Evolutionary conservation across 495 filamentous ascomycete species (phyloP).

Genomic region (Filosporella fistucella): DNA sequence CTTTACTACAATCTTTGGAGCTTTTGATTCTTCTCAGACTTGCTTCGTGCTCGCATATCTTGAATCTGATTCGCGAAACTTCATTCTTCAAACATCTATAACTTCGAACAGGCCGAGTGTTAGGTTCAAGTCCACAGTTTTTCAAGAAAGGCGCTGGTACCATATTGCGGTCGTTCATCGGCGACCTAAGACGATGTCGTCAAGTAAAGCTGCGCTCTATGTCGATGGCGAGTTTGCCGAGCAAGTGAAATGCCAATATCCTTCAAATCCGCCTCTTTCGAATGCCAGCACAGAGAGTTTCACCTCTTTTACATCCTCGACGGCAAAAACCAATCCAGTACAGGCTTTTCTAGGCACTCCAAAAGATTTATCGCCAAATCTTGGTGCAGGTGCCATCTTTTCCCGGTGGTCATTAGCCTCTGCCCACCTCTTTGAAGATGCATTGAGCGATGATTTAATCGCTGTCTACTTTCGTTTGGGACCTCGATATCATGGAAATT

Average conservation of each 20-base stretch:
- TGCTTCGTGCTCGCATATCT: conserved; percentile 94
- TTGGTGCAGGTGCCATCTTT: conserved; percentile 69
- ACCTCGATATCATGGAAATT: conserved; percentile 88
- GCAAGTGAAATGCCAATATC: conserved; percentile 85
- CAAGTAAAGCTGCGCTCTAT: conserved; percentile 83
- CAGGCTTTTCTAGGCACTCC: conserved; percentile 94
- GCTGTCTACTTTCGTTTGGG: conserved; percentile 88
- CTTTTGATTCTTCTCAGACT: conserved; percentile 86
- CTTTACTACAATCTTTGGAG: conserved; percentile 94
- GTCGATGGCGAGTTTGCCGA: conserved; percentile 92
- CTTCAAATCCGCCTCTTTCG: conserved; percentile 58
- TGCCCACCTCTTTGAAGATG: conserved; percentile 82
- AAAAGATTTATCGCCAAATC: conserved; percentile 76
- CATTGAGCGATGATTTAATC: conserved; percentile 85
- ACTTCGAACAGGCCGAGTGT: conserved; percentile 82
- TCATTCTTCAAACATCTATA: conserved; percentile 95
- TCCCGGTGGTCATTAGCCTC: conserved; percentile 87
- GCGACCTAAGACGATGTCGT: conserved; percentile 59
- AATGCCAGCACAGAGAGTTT: conserved; percentile 57
- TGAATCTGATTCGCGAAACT: conserved; percentile 89
- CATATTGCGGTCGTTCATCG: conserved; percentile 85
- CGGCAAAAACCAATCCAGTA: conserved; percentile 56
- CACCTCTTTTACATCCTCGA: conserved; percentile 49
- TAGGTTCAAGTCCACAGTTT: conserved; percentile 78
- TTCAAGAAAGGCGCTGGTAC: conserved; percentile 78